These are phyloP conservation scores for Albifimbria verrucaria DNA, from an alignment of 2,329 filamentous ascomycete genomes.

Conservation along the genomic window DNA sequence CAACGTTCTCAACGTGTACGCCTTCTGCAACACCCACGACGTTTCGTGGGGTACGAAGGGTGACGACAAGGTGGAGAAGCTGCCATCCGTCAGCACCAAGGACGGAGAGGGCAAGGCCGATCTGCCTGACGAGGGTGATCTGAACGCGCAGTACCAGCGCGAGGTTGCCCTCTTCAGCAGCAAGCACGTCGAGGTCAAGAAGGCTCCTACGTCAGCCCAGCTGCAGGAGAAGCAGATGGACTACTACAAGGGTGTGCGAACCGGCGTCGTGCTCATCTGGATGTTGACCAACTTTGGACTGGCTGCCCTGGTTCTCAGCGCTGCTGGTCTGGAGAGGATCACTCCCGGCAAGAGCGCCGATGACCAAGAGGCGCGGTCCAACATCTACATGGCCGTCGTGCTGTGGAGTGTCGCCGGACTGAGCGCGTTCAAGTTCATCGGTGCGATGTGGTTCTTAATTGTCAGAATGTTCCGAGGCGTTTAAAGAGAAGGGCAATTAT, in stretches of 20 bases:
- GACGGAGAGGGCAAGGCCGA: conserved; percentile 90
- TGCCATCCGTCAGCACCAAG: conserved; percentile 85
- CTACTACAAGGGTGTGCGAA: conserved; percentile 96
- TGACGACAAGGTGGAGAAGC: conserved; percentile 90
- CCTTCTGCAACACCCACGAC: conserved; percentile 98
- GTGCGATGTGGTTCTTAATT: conserved; percentile 88
- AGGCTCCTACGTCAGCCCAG: conserved; percentile 49
- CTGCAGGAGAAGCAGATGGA: conserved; percentile 86
- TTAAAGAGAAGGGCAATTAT: conserved; percentile 24
- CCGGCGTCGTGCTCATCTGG: conserved; percentile 88
- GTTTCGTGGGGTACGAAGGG: conserved; percentile 99
- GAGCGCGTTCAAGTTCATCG: conserved; percentile 82
- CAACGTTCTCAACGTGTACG: conserved; percentile 98
- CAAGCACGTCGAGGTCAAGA: conserved; percentile 73
- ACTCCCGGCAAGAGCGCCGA: conserved; percentile 36
- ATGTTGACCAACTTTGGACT: conserved; percentile 95
- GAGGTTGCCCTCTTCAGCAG: conserved; percentile 71
- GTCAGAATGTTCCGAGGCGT: conserved; percentile 79
- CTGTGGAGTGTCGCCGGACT: conserved; percentile 85
- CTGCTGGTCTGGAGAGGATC: conserved; percentile 75
- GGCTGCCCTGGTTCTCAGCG: conserved; percentile 79
- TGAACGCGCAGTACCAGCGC: conserved; percentile 91
- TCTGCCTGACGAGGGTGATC: conserved; percentile 88
- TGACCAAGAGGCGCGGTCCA: conserved; percentile 56
- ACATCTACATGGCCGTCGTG: conserved; percentile 82